These are phyloP conservation scores for Arthroderma sp. DNA, from an alignment of 2,329 filamentous ascomycete genomes.

Conservation along the genomic window DNA sequence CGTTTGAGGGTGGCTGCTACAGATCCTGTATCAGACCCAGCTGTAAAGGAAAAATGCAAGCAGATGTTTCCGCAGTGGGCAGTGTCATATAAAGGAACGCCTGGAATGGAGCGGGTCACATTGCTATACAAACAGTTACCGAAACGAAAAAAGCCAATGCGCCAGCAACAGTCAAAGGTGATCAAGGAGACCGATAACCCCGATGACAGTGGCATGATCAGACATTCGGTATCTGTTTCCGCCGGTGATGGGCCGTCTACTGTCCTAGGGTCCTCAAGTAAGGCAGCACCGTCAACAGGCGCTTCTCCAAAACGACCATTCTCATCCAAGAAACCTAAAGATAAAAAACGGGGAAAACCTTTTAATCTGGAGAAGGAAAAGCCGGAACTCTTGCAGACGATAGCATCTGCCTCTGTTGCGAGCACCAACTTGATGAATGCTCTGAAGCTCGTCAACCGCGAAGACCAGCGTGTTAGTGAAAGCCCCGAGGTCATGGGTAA, in stretches of 20 bases:
- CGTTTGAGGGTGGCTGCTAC: constrained; percentile 77
- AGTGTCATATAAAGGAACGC: constrained; percentile 62
- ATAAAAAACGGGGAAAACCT: constrained; percentile 38
- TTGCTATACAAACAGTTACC: constrained; percentile 60
- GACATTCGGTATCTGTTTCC: constrained; percentile 26
- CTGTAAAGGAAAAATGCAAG: constrained; percentile 80
- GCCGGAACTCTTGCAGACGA: constrained; percentile 70
- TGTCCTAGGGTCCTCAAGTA: constrained; percentile 17
- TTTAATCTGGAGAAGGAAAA: constrained; percentile 85
- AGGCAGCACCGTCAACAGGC: constrained; percentile 12
- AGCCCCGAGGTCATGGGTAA: constrained; percentile 60
- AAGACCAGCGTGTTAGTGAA: constrained; percentile 74
- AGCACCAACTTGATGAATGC: constrained; percentile 83
- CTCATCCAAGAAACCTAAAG: constrained; percentile 39
- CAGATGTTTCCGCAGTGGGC: constrained; percentile 81
- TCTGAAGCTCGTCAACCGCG: constrained; percentile 80
- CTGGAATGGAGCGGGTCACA: constrained; percentile 69
- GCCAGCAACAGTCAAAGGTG: constrained; percentile 68
- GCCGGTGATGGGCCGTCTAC: constrained; percentile 26
- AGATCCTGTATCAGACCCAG: constrained; percentile 67
- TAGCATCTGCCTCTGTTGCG: constrained; percentile 78
- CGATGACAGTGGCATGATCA: constrained; percentile 21
- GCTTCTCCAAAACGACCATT: constrained; percentile 28
- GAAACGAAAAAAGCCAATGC: constrained; percentile 56
- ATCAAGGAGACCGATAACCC: constrained; percentile 59